Evolutionary conservation across 805 yeast species (phyloP), one percentile per base, ranked within the genome.

Genomic region (Barnettozyma salicaria): DNA sequence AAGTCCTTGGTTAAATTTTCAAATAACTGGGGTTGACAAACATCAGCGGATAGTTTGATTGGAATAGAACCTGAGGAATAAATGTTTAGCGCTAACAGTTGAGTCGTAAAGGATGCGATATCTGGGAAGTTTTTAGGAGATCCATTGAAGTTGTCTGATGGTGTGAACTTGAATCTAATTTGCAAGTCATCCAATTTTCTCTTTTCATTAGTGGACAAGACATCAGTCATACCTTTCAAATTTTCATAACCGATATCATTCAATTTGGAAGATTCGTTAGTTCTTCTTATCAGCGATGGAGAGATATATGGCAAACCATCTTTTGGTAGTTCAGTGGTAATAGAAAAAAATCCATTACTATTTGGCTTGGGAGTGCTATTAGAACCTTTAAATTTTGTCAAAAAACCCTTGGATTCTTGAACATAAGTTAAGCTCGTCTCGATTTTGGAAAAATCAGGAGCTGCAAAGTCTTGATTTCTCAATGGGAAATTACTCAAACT

Each of bases 51-150:
- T 13, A 70, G 41, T 35, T 60, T 60, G 14, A 69, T 50, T 14
- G 76, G 74, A 29, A 70, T 65, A 1, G 68, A 57, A 19, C 53
- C 45, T 7, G 49, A 56, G 1, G 70, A 63, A 27, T 43, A 56
- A 7, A 52, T 52, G 21, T 64, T 63, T 8, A 64, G 50, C 12
- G 54, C 59, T 5, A 63, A 26, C 19, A 65, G 45, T 19, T 55
- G 58, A 3, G 62, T 53, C 0, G 55, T 40, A 2, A 63, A 47
- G 8, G 49, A 34, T 18, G 22, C 11, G 3, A 38, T 33, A 8
- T 32, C 19, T 17, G 41, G 41, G 13, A 38, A 12, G 17, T 52
- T 53, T 20, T 63, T 46, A 8, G 50, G 51, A 6, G 67, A 66
- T 10, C 63, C 61, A 4, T 37, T 37, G 3, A 36, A 13, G 20